These are phyloP conservation scores for Chlorella variabilis DNA, from an alignment of 163 green algal species.

Conservation along the genomic window DNA sequence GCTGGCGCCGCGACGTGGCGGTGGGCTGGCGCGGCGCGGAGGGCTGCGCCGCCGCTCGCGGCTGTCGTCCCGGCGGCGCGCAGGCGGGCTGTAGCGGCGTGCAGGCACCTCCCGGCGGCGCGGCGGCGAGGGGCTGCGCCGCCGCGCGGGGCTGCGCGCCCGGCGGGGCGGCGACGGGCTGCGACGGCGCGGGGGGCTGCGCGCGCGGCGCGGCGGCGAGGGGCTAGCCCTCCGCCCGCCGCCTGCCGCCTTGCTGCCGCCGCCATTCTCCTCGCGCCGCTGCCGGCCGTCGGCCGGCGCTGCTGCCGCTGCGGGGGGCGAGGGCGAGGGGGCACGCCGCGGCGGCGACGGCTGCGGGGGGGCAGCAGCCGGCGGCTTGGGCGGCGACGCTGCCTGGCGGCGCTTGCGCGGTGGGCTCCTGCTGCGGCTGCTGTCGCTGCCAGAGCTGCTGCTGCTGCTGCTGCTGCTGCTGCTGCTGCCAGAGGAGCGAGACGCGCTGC, in stretches of 20 bases:
- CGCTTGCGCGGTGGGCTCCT: constrained; percentile 28
- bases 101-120: background rate
- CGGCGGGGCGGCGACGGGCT: background rate
- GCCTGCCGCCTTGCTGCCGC: no score
- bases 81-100: background rate
- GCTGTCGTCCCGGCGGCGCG: background rate
- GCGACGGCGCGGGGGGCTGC: background rate
- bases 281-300: background rate
- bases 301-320: background rate
- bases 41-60: constrained; percentile 1
- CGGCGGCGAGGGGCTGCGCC: background rate
- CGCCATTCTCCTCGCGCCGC: background rate
- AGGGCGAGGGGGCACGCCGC: background rate
- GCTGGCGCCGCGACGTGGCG: background rate
- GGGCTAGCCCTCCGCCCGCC: background rate
- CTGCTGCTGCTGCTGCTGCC: constrained; percentile 11
- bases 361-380: background rate
- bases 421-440: constrained; percentile 27
- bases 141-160: background rate
- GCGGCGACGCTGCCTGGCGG: background rate
- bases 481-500: background rate
- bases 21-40: background rate
- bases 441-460: background rate
- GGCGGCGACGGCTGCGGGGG: background rate
- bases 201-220: background rate